Evolutionary conservation across 352 stramenopile genomes (phyloP).

Genomic region (Phytophthora sansomeana): DNA sequence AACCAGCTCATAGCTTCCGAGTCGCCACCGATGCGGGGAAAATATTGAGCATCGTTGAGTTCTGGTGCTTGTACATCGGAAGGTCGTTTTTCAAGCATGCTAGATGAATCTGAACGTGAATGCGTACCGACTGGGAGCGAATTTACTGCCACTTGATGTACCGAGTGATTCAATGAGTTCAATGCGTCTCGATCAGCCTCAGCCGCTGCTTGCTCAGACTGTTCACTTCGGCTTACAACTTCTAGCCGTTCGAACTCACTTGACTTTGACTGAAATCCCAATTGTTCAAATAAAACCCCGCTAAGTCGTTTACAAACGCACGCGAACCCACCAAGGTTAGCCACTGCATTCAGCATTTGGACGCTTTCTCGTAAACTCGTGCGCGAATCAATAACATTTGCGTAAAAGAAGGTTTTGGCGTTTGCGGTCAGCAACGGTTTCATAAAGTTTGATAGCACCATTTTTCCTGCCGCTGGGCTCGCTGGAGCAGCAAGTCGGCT

Average conservation of each 20-base stretch:
- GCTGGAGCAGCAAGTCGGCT: neutral
- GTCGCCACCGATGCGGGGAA: neutral
- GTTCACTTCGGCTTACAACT: conserved; percentile 4
- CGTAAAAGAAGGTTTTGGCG: conserved; percentile 69
- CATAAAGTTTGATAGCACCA: conserved; percentile 70
- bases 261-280: conserved; percentile 54
- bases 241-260: conserved; percentile 19
- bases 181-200: conserved; percentile 36
- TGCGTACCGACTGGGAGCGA: neutral
- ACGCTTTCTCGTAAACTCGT: conserved; percentile 69
- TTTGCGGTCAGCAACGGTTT: conserved; percentile 67
- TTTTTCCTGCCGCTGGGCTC: conserved; percentile 21
- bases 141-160: conserved; percentile 9
- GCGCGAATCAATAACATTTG: conserved; percentile 76
- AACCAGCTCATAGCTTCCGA: conserved; percentile 74
- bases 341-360: conserved; percentile 68
- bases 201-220: conserved; percentile 7
- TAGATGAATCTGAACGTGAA: neutral
- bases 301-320: conserved; percentile 64
- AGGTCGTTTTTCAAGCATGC: conserved; percentile 14
- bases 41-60: neutral
- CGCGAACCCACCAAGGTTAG: conserved; percentile 62
- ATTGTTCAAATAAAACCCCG: conserved; percentile 55
- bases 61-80: neutral
- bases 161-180: conserved; percentile 39